Percentiles rank a stretch among this genome's conserved stretches.
phyloP scores from a whole-genome alignment of 495 filamentous ascomycete species.

The Clohesyomyces aquaticus region DNA sequence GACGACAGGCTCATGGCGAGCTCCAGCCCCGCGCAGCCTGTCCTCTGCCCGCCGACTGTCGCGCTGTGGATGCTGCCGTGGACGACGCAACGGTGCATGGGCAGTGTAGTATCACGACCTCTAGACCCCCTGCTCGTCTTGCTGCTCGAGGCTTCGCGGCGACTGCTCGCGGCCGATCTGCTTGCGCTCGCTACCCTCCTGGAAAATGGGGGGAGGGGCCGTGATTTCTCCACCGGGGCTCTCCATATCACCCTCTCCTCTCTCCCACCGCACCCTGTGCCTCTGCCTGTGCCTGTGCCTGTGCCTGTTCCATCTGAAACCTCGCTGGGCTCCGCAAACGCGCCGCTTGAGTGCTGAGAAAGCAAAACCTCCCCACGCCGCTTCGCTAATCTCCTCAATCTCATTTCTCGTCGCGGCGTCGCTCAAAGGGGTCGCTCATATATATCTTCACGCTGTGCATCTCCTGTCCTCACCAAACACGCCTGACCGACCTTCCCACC shows the following conservation, averaged over 20 bases:
- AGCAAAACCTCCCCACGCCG: not conserved
- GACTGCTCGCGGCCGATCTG: not conserved
- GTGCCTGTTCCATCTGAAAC: too few relatives aligned
- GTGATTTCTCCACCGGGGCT: slow-evolving; percentile 6
- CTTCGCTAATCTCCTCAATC: not conserved
- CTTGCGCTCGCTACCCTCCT: not conserved
- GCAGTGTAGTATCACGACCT: too few relatives aligned
- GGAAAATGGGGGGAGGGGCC: slow-evolving; percentile 6
- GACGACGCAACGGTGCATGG: too few relatives aligned
- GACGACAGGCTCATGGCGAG: too few relatives aligned
- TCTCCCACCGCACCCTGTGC: slow-evolving; percentile 14
- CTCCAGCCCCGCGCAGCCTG: too few relatives aligned
- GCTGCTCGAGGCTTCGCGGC: not conserved
- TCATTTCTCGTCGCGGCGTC: not conserved
- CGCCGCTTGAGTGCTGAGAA: slow-evolving; percentile 19
- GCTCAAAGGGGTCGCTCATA: not conserved
- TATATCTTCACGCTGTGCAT: slow-evolving; percentile 9
- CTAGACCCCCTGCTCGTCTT: too few relatives aligned
- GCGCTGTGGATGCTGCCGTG: too few relatives aligned
- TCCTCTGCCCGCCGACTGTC: too few relatives aligned
- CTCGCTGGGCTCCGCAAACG: slow-evolving; percentile 6
- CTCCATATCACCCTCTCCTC: slow-evolving; percentile 20
- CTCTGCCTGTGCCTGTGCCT: too few relatives aligned
- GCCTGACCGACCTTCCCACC: not conserved
- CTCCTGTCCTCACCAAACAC: not conserved